Conservation (phyloP, 495 filamentous ascomycete genomes). For the Hypoxylon crocopeplum region DNA sequence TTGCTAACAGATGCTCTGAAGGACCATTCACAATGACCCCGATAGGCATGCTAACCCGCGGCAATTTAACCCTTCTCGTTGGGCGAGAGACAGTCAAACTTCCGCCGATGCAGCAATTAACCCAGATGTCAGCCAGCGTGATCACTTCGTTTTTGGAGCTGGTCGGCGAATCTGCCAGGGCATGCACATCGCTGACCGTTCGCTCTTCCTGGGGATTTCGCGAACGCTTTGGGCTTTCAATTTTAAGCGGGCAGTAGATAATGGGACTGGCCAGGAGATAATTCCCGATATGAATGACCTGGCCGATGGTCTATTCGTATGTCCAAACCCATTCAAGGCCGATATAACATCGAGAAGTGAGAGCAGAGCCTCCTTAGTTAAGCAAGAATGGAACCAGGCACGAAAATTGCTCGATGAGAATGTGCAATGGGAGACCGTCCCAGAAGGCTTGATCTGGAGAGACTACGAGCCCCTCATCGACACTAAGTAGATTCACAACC, state of each 20-base stretch:
- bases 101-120: not conserved
- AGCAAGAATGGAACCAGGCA: too few relatives aligned
- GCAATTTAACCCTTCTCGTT: not conserved
- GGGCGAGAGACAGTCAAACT: not conserved
- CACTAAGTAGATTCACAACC: too few relatives aligned
- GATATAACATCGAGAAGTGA: conserved; percentile 33
- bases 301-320: not conserved
- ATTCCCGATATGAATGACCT: not conserved
- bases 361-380: too few relatives aligned
- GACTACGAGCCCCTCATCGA: too few relatives aligned
- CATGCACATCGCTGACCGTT: not conserved
- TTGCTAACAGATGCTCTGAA: too few relatives aligned
- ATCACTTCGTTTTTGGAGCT: not conserved
- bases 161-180: not conserved
- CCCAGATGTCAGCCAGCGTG: not conserved
- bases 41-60: not conserved
- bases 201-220: not conserved
- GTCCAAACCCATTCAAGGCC: conserved; percentile 14
- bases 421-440: too few relatives aligned
- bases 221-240: not conserved
- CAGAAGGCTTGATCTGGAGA: too few relatives aligned
- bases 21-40: not conserved
- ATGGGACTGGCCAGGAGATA: not conserved
- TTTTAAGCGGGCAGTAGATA: not conserved
- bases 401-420: too few relatives aligned